A percentile compares a stretch with the other conserved stretches of the same genome.
Conservation (phyloP, 2,329 filamentous ascomycete species). For the Trichoderma brevicompactum region DNA sequence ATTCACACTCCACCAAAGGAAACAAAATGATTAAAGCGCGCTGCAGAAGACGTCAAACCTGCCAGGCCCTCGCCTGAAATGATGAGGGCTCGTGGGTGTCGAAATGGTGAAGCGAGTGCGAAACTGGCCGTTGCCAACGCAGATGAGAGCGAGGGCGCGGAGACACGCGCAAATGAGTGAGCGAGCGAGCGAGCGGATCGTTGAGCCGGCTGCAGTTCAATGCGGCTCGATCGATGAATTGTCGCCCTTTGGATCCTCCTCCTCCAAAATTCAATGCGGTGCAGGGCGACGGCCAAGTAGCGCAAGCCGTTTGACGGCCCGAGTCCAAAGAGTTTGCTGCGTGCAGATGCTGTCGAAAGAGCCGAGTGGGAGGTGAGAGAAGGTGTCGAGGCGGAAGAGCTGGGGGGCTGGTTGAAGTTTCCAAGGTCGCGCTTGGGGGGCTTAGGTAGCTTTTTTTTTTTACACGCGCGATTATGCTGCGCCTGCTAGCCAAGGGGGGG, state of each 20-base stretch:
- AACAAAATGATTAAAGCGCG: background rate
- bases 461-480: conserved; percentile 36
- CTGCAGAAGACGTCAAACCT: background rate
- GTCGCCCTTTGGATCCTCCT: conserved; percentile 16
- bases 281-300: conserved; percentile 15
- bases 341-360: conserved; percentile 14
- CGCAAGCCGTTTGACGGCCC: conserved; percentile 25
- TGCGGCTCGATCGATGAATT: conserved; percentile 14
- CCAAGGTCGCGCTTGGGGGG: conserved; percentile 33
- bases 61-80: background rate
- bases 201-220: conserved; percentile 19
- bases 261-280: conserved; percentile 2
- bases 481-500: conserved; percentile 30
- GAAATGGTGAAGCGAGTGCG: background rate
- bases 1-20: background rate
- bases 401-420: conserved; percentile 30
- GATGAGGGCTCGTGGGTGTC: background rate
- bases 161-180: conserved; percentile 21
- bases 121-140: conserved; percentile 6
- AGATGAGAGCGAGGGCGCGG: conserved; percentile 8
- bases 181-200: conserved; percentile 6
- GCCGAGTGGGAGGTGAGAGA: conserved; percentile 23
- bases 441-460: conserved; percentile 32
- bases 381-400: conserved; percentile 30
- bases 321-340: conserved; percentile 20